Evolutionary conservation across 164 flowering plant species (phyloP).

Genomic region (Magnolia changhungtana): DNA sequence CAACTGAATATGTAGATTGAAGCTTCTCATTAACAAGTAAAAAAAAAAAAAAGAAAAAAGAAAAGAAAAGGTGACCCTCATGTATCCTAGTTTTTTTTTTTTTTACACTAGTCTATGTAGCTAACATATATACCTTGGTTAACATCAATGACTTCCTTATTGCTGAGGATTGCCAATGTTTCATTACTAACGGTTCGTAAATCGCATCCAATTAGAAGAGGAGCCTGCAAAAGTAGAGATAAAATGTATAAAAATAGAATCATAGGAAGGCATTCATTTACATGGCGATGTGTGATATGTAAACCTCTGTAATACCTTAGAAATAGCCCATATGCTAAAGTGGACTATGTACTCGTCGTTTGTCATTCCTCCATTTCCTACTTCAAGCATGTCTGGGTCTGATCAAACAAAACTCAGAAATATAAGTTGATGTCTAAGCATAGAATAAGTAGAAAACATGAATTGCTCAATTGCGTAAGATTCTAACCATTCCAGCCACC

Average conservation of each 20-base stretch:
- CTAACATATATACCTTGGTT: conserved; percentile 51
- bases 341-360: conserved; percentile 71
- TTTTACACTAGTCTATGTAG: no score
- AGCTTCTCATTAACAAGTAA: no score
- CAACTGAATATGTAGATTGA: no score
- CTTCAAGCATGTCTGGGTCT: conserved; percentile 95
- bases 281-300: not conserved
- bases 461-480: not conserved
- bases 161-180: conserved; percentile 46
- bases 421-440: not conserved
- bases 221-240: conserved; percentile 43
- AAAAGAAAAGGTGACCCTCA: not conserved
- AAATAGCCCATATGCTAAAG: conserved; percentile 87
- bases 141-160: conserved; percentile 68
- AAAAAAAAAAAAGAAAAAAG: no score
- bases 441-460: not conserved
- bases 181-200: conserved; percentile 40
- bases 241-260: not conserved
- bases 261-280: no score
- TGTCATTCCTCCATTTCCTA: conserved; percentile 88
- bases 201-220: conserved; percentile 72
- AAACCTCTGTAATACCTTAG: conserved; percentile 39
- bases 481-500: conserved; percentile 78
- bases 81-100: no score
- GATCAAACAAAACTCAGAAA: not conserved